A percentile compares a stretch with the other conserved stretches of the same genome.
Evolutionary conservation across 495 filamentous ascomycete genomes (phyloP).

Genomic region (Tuber microsphaerosporum): DNA sequence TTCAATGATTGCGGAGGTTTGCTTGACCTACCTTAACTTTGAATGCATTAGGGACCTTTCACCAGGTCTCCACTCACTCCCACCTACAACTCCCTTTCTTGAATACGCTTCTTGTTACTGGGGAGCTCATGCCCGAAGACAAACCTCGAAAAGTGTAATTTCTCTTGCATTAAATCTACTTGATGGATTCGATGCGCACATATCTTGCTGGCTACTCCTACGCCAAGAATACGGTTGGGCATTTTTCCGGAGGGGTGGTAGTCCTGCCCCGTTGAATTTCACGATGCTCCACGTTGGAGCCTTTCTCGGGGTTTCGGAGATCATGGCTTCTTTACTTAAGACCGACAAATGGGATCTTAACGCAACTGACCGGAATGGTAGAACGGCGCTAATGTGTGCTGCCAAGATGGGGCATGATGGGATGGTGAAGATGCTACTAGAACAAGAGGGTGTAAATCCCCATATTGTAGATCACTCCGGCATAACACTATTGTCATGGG

Average conservation of each 20-base stretch:
- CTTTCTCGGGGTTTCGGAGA: neutral
- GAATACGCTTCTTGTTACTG: neutral
- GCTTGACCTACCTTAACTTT: neutral
- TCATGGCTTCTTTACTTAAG: neutral
- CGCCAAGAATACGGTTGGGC: too few relatives aligned
- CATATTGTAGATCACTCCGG: constrained; percentile 9
- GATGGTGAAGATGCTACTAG: too few relatives aligned
- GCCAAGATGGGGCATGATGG: neutral
- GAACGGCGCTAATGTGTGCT: neutral
- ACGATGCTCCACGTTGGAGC: neutral
- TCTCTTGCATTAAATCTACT: too few relatives aligned
- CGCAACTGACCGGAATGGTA: neutral
- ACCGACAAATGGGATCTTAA: neutral
- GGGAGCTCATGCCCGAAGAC: too few relatives aligned
- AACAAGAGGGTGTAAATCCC: constrained; percentile 33
- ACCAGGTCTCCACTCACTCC: too few relatives aligned
- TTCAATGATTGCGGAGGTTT: neutral
- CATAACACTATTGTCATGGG: neutral
- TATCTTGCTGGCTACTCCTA: too few relatives aligned
- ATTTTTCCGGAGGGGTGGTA: too few relatives aligned
- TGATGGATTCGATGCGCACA: too few relatives aligned
- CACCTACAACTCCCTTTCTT: neutral
- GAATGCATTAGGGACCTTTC: neutral
- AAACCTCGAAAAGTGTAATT: too few relatives aligned
- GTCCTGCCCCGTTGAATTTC: neutral